Evolutionary conservation across 805 yeast species (phyloP).

Genomic region (Starmerella apicola): DNA sequence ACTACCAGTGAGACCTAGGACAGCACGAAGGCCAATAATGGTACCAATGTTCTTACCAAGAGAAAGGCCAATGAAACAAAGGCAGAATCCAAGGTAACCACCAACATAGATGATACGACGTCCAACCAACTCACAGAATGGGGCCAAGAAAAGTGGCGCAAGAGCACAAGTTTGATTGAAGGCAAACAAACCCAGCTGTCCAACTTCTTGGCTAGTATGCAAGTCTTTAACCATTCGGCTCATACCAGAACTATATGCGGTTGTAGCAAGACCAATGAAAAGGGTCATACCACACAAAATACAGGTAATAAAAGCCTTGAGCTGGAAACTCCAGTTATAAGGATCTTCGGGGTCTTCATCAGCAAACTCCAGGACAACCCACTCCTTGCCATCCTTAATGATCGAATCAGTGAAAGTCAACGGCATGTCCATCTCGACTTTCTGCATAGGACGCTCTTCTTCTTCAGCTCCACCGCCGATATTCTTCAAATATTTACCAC

Average conservation of each 20-base stretch:
- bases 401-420: conserved; percentile 18
- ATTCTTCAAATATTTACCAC: conserved; percentile 19
- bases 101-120: conserved; percentile 40
- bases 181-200: conserved; percentile 43
- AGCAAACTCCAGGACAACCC: conserved; percentile 51
- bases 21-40: conserved; percentile 49
- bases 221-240: conserved; percentile 47
- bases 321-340: conserved; percentile 56
- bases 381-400: conserved; percentile 20
- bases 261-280: conserved; percentile 86
- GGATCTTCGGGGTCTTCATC: conserved; percentile 89
- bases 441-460: conserved; percentile 15
- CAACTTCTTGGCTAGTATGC: conserved; percentile 53
- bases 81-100: conserved; percentile 38
- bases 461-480: conserved; percentile 7
- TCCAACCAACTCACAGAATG: conserved; percentile 47
- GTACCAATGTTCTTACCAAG: conserved; percentile 50
- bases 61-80: conserved; percentile 32
- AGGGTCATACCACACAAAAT: conserved; percentile 61
- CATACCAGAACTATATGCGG: conserved; percentile 81
- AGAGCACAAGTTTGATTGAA: conserved; percentile 52
- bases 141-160: conserved; percentile 52
- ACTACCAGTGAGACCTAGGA: conserved; percentile 63
- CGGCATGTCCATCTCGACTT: conserved; percentile 19
- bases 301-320: conserved; percentile 40